phyloP scores from a whole-genome alignment of 306 rosid species.

The Pterocarpus santalinus region DNA sequence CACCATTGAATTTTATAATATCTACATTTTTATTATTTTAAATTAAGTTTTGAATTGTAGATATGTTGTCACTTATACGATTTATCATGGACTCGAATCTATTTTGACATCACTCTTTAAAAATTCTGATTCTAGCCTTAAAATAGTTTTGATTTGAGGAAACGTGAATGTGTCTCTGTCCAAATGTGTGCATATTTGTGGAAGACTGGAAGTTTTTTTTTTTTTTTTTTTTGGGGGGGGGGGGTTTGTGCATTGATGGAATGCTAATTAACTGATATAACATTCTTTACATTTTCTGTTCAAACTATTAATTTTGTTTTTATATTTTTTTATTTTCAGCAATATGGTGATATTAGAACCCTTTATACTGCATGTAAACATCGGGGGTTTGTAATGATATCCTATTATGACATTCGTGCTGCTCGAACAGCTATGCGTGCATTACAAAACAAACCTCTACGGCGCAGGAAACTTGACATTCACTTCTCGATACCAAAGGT shows the following conservation, averaged over 20 bases:
- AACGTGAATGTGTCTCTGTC: background rate
- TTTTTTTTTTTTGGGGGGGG: background rate
- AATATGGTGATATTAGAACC: conserved; percentile 96
- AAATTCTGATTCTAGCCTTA: background rate
- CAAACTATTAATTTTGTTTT: conserved; percentile 42
- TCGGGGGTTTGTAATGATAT: conserved; percentile 99
- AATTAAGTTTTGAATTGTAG: background rate
- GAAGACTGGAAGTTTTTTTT: background rate
- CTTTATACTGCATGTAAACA: conserved; percentile 99
- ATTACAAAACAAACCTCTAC: conserved; percentile 90
- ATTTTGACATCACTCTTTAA: background rate
- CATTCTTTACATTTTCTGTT: background rate
- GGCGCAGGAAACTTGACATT: conserved; percentile 97
- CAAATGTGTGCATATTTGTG: background rate
- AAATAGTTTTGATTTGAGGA: background rate
- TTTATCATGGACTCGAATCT: background rate
- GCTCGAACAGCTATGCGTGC: conserved; percentile 98
- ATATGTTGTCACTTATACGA: background rate
- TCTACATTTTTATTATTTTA: no score
- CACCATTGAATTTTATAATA: background rate
- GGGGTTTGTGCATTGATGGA: background rate
- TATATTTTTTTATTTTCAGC: conserved; percentile 58
- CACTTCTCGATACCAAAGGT: conserved; percentile 99
- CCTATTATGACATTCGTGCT: conserved; percentile 96
- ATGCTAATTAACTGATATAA: background rate